A percentile compares a stretch with the other conserved stretches of the same genome.
These are phyloP conservation scores for Rutstroemia sp. DNA, from an alignment of 2,329 filamentous ascomycete genomes.

Conservation along the genomic window DNA sequence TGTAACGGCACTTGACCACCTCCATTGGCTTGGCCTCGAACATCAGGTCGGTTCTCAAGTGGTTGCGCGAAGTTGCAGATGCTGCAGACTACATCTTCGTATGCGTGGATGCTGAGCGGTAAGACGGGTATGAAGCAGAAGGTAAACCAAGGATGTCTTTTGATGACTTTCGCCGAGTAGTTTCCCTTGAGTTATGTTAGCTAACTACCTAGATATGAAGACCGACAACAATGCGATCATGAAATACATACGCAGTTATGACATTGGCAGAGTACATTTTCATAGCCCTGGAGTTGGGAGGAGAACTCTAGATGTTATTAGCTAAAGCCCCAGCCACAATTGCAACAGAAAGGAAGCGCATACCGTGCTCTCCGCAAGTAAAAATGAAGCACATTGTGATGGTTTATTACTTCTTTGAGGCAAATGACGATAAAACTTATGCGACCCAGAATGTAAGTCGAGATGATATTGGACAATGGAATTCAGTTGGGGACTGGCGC, in stretches of 20 bases:
- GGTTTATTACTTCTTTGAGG: background rate
- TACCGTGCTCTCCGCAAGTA: constrained; percentile 29
- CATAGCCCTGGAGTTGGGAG: constrained; percentile 43
- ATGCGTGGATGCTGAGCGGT: constrained; percentile 60
- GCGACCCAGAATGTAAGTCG: background rate
- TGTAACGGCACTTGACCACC: constrained; percentile 24
- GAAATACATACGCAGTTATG: constrained; percentile 46
- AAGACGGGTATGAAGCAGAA: constrained; percentile 72
- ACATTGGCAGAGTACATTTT: constrained; percentile 54
- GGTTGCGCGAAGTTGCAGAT: constrained; percentile 72
- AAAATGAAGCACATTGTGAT: constrained; percentile 13
- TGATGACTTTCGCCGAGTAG: constrained; percentile 52
- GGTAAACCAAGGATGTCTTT: constrained; percentile 67
- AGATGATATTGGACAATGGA: background rate
- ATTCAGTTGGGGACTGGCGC: background rate
- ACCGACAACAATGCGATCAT: background rate
- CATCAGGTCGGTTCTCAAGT: constrained; percentile 37
- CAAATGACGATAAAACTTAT: background rate
- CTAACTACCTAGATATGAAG: too few relatives aligned
- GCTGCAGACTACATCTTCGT: constrained; percentile 63
- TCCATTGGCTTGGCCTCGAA: constrained; percentile 22
- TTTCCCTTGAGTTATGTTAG: constrained; percentile 39
- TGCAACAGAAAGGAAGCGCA: constrained; percentile 7
- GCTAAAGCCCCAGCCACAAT: background rate
- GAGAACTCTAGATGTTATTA: constrained; percentile 27